Evolutionary conservation across 2,329 filamentous ascomycete species (phyloP).

Genomic region (Curvularia hawaiiensis): DNA sequence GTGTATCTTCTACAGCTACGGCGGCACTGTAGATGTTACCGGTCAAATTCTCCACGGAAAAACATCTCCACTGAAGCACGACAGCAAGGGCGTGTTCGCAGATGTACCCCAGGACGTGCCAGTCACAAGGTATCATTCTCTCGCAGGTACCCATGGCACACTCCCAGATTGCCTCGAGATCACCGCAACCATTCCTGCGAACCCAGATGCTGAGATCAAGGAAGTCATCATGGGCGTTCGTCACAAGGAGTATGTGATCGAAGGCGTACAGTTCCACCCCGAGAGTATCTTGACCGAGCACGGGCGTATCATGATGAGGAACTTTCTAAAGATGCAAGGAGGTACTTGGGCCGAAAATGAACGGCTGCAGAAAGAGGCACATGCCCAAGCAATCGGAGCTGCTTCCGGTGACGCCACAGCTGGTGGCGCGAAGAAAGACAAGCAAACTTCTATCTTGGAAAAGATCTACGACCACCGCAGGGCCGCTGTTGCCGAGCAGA

Average conservation of each 20-base stretch:
- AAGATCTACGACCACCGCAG: slow-evolving; percentile 86
- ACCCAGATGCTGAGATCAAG: slow-evolving; percentile 73
- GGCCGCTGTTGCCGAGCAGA: slow-evolving; percentile 77
- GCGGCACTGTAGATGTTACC: slow-evolving; percentile 87
- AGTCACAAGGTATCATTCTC: slow-evolving; percentile 94
- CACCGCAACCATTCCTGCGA: slow-evolving; percentile 79
- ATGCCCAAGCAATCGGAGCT: slow-evolving; percentile 41
- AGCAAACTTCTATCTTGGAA: slow-evolving; percentile 85
- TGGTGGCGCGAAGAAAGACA: slow-evolving; percentile 49
- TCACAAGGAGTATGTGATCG: slow-evolving; percentile 88
- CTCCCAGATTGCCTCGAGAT: slow-evolving; percentile 86
- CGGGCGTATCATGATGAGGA: slow-evolving; percentile 86
- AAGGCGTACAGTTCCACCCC: slow-evolving; percentile 97
- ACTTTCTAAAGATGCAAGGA: slow-evolving; percentile 85
- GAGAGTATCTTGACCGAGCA: slow-evolving; percentile 95
- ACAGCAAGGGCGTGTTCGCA: slow-evolving; percentile 88
- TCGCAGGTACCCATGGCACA: slow-evolving; percentile 88
- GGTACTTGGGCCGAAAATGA: slow-evolving; percentile 91
- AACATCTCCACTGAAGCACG: slow-evolving; percentile 88
- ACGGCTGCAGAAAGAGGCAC: slow-evolving; percentile 51
- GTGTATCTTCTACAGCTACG: slow-evolving; percentile 94
- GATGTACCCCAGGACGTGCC: slow-evolving; percentile 80
- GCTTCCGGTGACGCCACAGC: slow-evolving; percentile 25
- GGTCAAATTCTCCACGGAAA: slow-evolving; percentile 98
- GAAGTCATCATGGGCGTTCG: slow-evolving; percentile 96